A percentile compares a stretch with the other conserved stretches of the same genome.
phyloP scores from a whole-genome alignment of 2,329 filamentous ascomycete species.

The Alternaria metachromatica region DNA sequence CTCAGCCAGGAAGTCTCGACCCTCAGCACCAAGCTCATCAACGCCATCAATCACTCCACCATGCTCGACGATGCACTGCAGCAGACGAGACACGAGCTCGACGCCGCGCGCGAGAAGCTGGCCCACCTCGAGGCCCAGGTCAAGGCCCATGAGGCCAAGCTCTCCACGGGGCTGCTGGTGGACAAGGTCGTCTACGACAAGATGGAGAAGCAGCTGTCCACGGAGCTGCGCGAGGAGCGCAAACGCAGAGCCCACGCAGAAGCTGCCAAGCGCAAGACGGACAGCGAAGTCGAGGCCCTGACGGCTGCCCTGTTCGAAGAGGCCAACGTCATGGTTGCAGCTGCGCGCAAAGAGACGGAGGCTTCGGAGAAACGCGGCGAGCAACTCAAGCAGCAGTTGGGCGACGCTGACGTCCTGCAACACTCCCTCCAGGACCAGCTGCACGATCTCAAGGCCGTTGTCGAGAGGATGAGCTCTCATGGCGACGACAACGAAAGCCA shows the following conservation, averaged over 20 bases:
- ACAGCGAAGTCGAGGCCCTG: conserved; percentile 87
- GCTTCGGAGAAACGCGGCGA: conserved; percentile 83
- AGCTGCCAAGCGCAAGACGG: conserved; percentile 82
- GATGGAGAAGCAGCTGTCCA: conserved; percentile 50
- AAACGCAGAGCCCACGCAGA: conserved; percentile 53
- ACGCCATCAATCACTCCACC: conserved; percentile 96
- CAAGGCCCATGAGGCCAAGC: conserved; percentile 71
- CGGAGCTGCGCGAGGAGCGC: conserved; percentile 52
- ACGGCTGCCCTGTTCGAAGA: conserved; percentile 96
- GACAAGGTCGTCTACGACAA: conserved; percentile 74
- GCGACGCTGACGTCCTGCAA: conserved; percentile 84
- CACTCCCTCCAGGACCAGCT: conserved; percentile 93
- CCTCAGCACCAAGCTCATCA: conserved; percentile 93
- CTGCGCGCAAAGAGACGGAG: conserved; percentile 84
- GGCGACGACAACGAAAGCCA: conserved; percentile 74
- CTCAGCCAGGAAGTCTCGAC: conserved; percentile 80
- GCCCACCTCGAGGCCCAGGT: conserved; percentile 72
- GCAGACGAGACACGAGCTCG: conserved; percentile 81
- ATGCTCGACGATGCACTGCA: conserved; percentile 87
- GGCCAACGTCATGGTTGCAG: conserved; percentile 96
- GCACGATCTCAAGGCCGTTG: conserved; percentile 85
- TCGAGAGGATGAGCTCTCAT: conserved; percentile 82
- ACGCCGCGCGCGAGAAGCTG: conserved; percentile 72
- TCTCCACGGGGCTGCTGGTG: conserved; percentile 78
- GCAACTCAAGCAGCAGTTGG: conserved; percentile 82